phyloP scores from a whole-genome alignment of 1,139 yeast species.

The Kodamaea suecica region DNA sequence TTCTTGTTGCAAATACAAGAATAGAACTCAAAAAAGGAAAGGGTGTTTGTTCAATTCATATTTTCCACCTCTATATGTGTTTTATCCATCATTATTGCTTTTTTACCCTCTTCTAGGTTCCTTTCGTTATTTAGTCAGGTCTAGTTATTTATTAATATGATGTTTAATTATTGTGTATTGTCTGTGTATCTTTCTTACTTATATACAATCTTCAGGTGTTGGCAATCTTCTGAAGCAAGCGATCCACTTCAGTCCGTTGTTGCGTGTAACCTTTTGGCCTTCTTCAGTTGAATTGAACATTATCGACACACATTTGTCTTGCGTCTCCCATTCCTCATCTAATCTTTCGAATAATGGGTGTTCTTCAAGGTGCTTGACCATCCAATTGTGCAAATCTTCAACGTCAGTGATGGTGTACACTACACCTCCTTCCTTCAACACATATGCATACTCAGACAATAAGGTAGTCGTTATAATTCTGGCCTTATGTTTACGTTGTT shows the following conservation, averaged over 20 bases:
- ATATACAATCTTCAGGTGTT: conserved; percentile 44
- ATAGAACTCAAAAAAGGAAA: background rate
- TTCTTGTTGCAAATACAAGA: background rate
- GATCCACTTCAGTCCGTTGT: conserved; percentile 79
- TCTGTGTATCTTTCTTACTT: no score
- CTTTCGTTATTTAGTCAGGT: no score
- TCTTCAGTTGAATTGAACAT: conserved; percentile 95
- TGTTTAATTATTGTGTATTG: conserved; percentile 7
- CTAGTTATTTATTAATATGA: conserved; percentile 6
- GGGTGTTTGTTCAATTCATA: conserved; percentile 1
- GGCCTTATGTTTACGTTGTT: conserved; percentile 95
- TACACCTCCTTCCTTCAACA: conserved; percentile 80
- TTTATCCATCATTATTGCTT: conserved; percentile 3
- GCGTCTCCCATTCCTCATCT: conserved; percentile 70
- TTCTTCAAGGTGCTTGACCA: conserved; percentile 84
- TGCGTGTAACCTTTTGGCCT: conserved; percentile 92
- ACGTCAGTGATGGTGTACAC: conserved; percentile 96
- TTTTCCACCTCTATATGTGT: conserved; percentile 1
- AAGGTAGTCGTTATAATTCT: conserved; percentile 89
- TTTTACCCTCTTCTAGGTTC: conserved; percentile 3
- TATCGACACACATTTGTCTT: conserved; percentile 76
- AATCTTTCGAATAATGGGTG: conserved; percentile 90
- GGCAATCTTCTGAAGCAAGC: conserved; percentile 85
- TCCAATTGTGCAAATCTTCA: conserved; percentile 90
- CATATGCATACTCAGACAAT: conserved; percentile 89